These are phyloP conservation scores for Chalaropsis ovoidea DNA, from an alignment of 2,329 filamentous ascomycete species.

Conservation along the genomic window DNA sequence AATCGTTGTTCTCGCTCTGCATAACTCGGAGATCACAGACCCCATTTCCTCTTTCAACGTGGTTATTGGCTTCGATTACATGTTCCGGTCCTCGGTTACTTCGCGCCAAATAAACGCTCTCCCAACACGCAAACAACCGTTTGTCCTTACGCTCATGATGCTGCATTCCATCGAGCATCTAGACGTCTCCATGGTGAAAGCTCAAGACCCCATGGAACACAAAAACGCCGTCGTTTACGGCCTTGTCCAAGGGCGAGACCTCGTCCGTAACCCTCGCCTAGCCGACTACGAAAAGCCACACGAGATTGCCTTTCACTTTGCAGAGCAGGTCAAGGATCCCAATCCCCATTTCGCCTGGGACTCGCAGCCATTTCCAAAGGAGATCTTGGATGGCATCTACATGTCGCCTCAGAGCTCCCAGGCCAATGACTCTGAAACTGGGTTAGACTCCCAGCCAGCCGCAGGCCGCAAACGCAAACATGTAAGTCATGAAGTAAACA, in stretches of 20 bases:
- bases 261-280: conserved; percentile 36
- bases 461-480: conserved; percentile 38
- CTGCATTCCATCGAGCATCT: conserved; percentile 48
- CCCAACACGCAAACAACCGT: conserved; percentile 32
- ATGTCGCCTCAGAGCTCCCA: conserved; percentile 32
- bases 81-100: conserved; percentile 36
- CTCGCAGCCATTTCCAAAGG: conserved; percentile 39
- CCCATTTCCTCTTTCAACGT: conserved; percentile 39
- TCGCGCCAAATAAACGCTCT: conserved; percentile 27
- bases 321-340: conserved; percentile 37
- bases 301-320: conserved; percentile 40
- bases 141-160: conserved; percentile 42
- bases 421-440: conserved; percentile 4
- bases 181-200: conserved; percentile 37
- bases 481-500: conserved; percentile 33
- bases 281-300: conserved; percentile 36
- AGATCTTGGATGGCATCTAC: conserved; percentile 41
- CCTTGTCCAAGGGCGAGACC: conserved; percentile 33
- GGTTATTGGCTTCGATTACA: conserved; percentile 46
- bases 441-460: conserved; percentile 11
- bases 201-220: conserved; percentile 36
- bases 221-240: conserved; percentile 38
- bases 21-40: conserved; percentile 33
- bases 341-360: conserved; percentile 39
- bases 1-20: conserved; percentile 37